Evolutionary conservation across 2,329 filamentous ascomycete genomes (phyloP).

Genomic region (Sporothrix dimorphospora): DNA sequence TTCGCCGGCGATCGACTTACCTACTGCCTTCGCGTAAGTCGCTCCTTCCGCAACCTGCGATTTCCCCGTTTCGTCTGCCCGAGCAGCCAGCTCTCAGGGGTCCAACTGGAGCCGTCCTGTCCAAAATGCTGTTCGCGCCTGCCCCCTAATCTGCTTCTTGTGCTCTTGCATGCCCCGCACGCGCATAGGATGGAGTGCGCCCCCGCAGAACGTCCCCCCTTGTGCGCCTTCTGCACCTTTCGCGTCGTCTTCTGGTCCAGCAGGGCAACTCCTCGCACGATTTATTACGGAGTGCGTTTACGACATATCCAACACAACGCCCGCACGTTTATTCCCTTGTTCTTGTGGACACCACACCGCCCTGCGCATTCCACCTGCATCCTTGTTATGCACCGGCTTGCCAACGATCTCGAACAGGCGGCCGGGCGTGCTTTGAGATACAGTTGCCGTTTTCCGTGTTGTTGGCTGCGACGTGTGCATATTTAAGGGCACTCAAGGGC

Average conservation of each 20-base stretch:
- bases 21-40: conserved; percentile 24
- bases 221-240: neutral
- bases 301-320: conserved; percentile 6
- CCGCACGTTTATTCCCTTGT: neutral
- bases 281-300: neutral
- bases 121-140: conserved; percentile 4
- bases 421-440: neutral
- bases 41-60: neutral
- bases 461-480: neutral
- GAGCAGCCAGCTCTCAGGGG: neutral
- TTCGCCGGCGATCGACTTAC: conserved; percentile 19
- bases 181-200: conserved; percentile 6
- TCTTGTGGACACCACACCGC: neutral
- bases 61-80: neutral
- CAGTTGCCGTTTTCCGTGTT: neutral
- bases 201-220: conserved; percentile 17
- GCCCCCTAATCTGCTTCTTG: conserved; percentile 2
- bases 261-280: conserved; percentile 21
- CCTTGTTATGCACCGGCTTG: neutral
- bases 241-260: conserved; percentile 9
- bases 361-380: neutral
- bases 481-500: neutral
- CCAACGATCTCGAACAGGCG: conserved; percentile 2
- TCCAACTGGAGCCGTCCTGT: too few relatives aligned
- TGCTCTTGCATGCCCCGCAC: conserved; percentile 22